These are phyloP conservation scores for Phytopythium montanum DNA, from an alignment of 352 stramenopile genomes.

Conservation along the genomic window DNA sequence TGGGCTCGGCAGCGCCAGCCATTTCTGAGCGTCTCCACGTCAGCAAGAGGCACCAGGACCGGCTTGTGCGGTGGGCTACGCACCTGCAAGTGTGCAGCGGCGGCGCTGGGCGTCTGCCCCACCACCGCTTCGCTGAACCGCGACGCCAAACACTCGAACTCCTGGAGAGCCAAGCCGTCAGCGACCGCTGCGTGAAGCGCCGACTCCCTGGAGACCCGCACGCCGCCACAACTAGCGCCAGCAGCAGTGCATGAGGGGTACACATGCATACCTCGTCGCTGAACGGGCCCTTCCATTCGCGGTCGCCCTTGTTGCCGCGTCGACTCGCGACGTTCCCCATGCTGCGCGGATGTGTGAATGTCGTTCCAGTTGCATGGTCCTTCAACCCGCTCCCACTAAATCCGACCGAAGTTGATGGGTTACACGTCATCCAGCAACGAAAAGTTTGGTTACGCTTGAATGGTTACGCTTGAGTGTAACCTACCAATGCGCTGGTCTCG, in stretches of 20 bases:
- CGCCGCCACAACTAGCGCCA: not conserved
- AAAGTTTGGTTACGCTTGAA: too few species aligned
- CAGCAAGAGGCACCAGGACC: not conserved
- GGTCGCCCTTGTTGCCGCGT: slow-evolving; percentile 11
- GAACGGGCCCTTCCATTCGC: slow-evolving; percentile 78
- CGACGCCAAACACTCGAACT: slow-evolving; percentile 55
- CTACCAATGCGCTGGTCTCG: too few species aligned
- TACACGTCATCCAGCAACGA: too few species aligned
- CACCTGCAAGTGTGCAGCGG: slow-evolving; percentile 43
- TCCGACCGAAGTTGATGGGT: too few species aligned
- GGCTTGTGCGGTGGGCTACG: not conserved
- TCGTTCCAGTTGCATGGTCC: too few species aligned
- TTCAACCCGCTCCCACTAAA: too few species aligned
- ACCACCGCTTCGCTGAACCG: slow-evolving; percentile 41
- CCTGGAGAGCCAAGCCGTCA: slow-evolving; percentile 21
- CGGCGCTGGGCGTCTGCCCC: slow-evolving; percentile 15
- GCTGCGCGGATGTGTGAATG: not conserved
- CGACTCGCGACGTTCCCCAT: slow-evolving; percentile 39
- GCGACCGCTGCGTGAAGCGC: not conserved
- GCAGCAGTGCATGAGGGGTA: not conserved
- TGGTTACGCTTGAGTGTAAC: too few species aligned
- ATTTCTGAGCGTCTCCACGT: slow-evolving; percentile 20
- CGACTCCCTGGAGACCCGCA: not conserved
- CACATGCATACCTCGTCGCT: slow-evolving; percentile 52
- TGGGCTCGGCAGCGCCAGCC: slow-evolving; percentile 40